Percentiles rank a stretch among this genome's conserved stretches.
Evolutionary conservation across 129 eudicot species (phyloP).

Genomic region (Flaveria bidentis): DNA sequence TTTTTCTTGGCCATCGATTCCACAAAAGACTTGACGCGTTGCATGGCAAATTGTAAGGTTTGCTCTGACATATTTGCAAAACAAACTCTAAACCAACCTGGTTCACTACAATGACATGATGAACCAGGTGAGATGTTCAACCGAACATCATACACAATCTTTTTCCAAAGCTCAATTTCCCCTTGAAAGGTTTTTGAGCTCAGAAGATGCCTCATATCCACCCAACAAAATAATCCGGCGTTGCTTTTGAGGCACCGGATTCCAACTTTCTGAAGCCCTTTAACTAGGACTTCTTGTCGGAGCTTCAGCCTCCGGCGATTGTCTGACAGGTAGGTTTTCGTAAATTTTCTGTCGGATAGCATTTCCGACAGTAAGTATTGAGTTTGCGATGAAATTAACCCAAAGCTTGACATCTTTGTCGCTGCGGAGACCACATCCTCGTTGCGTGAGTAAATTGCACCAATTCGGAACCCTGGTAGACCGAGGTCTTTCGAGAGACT

Average conservation of each 20-base stretch:
- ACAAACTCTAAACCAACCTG: constrained; percentile 93
- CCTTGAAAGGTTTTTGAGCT: constrained; percentile 57
- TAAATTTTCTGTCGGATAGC: constrained; percentile 71
- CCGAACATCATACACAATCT: constrained; percentile 75
- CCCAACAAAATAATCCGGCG: constrained; percentile 86
- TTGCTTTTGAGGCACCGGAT: constrained; percentile 69
- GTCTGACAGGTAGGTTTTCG: constrained; percentile 44
- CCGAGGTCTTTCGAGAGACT: constrained; percentile 92
- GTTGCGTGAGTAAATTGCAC: constrained; percentile 75
- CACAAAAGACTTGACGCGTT: constrained; percentile 50
- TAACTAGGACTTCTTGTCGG: constrained; percentile 51
- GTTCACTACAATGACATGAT: constrained; percentile 86
- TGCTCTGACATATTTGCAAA: constrained; percentile 85
- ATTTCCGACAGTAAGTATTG: constrained; percentile 71
- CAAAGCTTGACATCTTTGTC: constrained; percentile 95
- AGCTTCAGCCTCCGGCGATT: constrained; percentile 63
- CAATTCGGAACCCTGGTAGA: constrained; percentile 94
- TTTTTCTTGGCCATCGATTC: constrained; percentile 30
- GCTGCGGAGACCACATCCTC: constrained; percentile 59
- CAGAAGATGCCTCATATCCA: constrained; percentile 82
- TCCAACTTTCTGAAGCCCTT: constrained; percentile 66
- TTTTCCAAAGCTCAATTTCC: constrained; percentile 82
- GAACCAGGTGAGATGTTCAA: constrained; percentile 91
- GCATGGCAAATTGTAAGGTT: constrained; percentile 55
- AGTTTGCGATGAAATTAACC: constrained; percentile 84